phyloP scores from a whole-genome alignment of 169 alveolate genomes.

The Eimeria acervulina region DNA sequence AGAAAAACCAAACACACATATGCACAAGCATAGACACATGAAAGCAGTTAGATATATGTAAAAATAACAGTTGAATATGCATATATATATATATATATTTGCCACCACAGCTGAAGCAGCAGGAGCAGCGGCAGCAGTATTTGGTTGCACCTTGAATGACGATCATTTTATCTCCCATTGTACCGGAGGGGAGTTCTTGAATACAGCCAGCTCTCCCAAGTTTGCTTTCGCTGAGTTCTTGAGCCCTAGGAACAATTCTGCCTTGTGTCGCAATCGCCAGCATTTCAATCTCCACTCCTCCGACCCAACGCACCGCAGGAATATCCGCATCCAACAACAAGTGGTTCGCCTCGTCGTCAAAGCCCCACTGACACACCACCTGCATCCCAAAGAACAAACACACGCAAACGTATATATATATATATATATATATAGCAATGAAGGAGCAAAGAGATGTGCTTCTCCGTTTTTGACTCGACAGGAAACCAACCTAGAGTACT shows the following conservation, averaged over 20 bases:
- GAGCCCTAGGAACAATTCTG: constrained; percentile 98
- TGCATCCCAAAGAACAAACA: constrained; percentile 12
- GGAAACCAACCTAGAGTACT: neutral
- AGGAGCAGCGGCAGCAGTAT: neutral
- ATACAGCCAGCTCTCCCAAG: constrained; percentile 97
- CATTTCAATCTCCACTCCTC: constrained; percentile 99
- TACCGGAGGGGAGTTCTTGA: constrained; percentile 96
- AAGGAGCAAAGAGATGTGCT: neutral
- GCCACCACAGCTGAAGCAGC: neutral
- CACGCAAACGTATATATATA: neutral
- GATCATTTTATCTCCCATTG: constrained; percentile 97
- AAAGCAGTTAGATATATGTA: neutral
- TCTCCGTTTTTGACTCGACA: too few relatives aligned
- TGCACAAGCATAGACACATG: neutral
- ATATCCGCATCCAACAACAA: constrained; percentile 86
- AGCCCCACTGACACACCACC: constrained; percentile 99
- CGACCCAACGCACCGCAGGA: constrained; percentile 99
- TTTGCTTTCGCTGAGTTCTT: constrained; percentile 95
- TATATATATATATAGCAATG: neutral
- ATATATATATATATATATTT: neutral
- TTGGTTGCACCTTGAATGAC: constrained; percentile 94
- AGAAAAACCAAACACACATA: too few relatives aligned
- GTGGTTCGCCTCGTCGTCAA: constrained; percentile 98
- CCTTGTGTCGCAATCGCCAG: constrained; percentile 99
- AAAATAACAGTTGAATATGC: neutral